phyloP scores from a whole-genome alignment of 1,284 basidiomycete species.

The Leccinum ponderosum region DNA sequence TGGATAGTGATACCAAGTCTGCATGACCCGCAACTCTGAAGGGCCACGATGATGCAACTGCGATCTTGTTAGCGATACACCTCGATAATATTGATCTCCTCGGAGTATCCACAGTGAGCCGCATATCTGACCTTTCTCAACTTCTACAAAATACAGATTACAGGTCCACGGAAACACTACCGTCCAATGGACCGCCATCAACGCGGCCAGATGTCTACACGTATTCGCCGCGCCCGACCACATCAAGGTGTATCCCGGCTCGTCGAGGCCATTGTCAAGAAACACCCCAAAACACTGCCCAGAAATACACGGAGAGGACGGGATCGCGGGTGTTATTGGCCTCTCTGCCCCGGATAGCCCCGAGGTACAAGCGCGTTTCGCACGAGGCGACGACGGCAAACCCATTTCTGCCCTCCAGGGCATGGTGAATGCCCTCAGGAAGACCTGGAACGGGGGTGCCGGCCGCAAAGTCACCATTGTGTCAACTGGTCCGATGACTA shows the following conservation, averaged over 20 bases:
- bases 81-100: slow-evolving; percentile 62
- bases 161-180: slow-evolving; percentile 80
- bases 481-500: slow-evolving; percentile 84
- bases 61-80: slow-evolving; percentile 73
- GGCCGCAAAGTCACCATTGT: slow-evolving; percentile 65
- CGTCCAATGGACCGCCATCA: slow-evolving; percentile 61
- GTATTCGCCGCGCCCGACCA: slow-evolving; percentile 62
- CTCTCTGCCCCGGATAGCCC: slow-evolving; percentile 52
- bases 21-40: slow-evolving; percentile 28
- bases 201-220: slow-evolving; percentile 71
- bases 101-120: slow-evolving; percentile 64
- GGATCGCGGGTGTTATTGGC: slow-evolving; percentile 79
- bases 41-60: slow-evolving; percentile 87
- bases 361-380: slow-evolving; percentile 50
- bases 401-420: slow-evolving; percentile 61
- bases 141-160: neutral
- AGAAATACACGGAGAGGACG: slow-evolving; percentile 79
- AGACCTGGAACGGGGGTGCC: slow-evolving; percentile 52
- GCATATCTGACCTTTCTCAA: neutral
- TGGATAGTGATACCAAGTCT: neutral
- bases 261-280: slow-evolving; percentile 61
- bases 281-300: slow-evolving; percentile 51
- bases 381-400: slow-evolving; percentile 39
- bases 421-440: slow-evolving; percentile 56
- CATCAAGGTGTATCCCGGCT: slow-evolving; percentile 68